Evolutionary conservation across 345 rosid species (phyloP).

Genomic region (Eucalyptus sp.): DNA sequence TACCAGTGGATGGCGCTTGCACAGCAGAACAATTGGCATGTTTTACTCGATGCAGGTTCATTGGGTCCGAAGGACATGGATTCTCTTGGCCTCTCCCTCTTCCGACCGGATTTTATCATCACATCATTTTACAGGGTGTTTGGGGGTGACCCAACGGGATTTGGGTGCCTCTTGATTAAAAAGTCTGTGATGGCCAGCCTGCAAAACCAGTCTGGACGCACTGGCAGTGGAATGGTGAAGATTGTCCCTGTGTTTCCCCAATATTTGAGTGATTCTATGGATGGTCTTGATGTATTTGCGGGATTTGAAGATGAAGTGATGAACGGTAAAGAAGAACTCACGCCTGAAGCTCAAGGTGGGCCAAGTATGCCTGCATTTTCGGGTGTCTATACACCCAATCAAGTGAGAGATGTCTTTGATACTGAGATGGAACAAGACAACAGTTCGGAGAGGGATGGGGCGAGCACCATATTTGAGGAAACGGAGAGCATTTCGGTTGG

Average conservation of each 20-base stretch:
- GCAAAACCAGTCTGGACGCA: constrained; percentile 49
- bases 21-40: constrained; percentile 83
- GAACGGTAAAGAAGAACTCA: constrained; percentile 22
- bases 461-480: constrained; percentile 76
- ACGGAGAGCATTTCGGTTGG: constrained; percentile 68
- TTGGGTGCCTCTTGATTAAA: constrained; percentile 81
- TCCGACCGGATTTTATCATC: constrained; percentile 80
- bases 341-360: constrained; percentile 20
- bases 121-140: constrained; percentile 71
- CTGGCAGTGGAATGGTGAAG: constrained; percentile 73
- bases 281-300: constrained; percentile 46
- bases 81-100: constrained; percentile 71
- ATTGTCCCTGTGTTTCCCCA: constrained; percentile 58
- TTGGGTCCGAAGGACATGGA: constrained; percentile 92
- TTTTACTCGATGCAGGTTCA: constrained; percentile 72
- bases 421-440: constrained; percentile 62
- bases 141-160: constrained; percentile 75
- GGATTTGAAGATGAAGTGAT: constrained; percentile 29
- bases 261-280: constrained; percentile 65
- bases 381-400: constrained; percentile 61
- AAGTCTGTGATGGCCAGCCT: constrained; percentile 72
- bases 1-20: constrained; percentile 90
- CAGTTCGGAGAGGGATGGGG: constrained; percentile 66
- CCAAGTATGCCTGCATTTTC: constrained; percentile 68
- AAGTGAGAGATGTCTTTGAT: constrained; percentile 73